Evolutionary conservation across 2,329 filamentous ascomycete species (phyloP), one percentile per base, ranked within the genome.

Genomic region (Cladophialophora exuberans): DNA sequence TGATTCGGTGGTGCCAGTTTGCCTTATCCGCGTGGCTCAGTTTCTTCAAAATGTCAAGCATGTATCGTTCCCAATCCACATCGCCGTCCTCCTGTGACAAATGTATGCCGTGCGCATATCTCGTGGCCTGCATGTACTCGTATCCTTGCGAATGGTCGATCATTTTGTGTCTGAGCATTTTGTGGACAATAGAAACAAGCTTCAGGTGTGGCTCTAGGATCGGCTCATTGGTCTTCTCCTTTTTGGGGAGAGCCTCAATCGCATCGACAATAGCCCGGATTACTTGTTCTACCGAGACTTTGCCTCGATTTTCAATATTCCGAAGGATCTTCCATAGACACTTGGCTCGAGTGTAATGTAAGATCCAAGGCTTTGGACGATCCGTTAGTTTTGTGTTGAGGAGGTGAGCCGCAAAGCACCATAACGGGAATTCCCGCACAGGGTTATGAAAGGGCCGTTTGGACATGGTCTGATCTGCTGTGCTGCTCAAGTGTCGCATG

Each of bases 1-100:
- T 89, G 74, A 97, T 91, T 17, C 92, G 87, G 69, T 97, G 92
- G 67, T 97, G 92, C 92, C 92, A 97, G 65, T 94, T 93, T 0
- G 89, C 88, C 75, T 96, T 95, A 72, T 97, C 92, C 57, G 90
- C 90, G 30, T 73, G 73, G 51, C 82, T 80, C 49, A 87, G 70
- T 26, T 76, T 76, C 63, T 81, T 82, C 44, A 86, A 70, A 0
- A 85, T 70, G 6, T 72, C 83, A 11, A 86, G 70, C 38, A 87
- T 82, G 63, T 89, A 89, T 1, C 75, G 65, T 43, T 83, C 80
- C 75, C 82, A 85, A 6, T 79, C 72, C 69, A 77, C 45, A 68
- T 79, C 66, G 69, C 79, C 65, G 69, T 78, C 47, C 69, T 80
- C 66, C 69, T 79, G 64, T 65, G 81, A 70, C 46, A 74, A 62